Base-by-base conservation (phyloP, 2,329 filamentous ascomycete genomes). In the Cercospora berteroae region DNA sequence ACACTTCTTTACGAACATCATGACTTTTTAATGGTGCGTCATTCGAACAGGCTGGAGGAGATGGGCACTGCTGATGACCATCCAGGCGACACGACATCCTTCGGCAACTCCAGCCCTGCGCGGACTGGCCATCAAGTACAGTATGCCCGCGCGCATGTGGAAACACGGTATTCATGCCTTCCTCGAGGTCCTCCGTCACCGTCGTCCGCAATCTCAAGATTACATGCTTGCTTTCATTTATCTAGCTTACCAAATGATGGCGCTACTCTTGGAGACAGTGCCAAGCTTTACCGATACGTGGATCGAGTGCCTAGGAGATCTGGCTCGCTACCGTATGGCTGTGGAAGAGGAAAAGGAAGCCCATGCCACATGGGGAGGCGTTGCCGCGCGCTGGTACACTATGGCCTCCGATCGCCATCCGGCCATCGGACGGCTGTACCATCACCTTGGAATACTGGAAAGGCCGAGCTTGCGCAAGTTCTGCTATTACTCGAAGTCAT, bases 141-240 rank as follows among this genome's bases (percentile, higher is more conserved):
- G 89, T 0, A 97, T 98, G 92, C 94, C 94, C 0, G 93, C 92
- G 0, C 83, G 94, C 0, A 95, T 98, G 91, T 98, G 95, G 95
- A 85, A 92, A 0, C 92, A 96, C 73, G 94, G 92, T 0, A 97
- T 98, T 3, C 93, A 80, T 60, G 75, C 77, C 0, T 79, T 79
- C 65, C 67, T 80, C 18, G 78, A 80, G 67, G 73, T 79, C 0
- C 78, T 96, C 0, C 84, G 92, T 0, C 88, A 92, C 70, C 86
- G 89, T 2, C 81, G 97, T 0, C 94, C 94, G 0, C 84, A 84
- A 0, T 93, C 91, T 1, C 80, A 93, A 0, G 94, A 97, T 60
- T 91, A 96, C 64, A 97, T 98, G 93, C 81, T 97, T 0, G 88
- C 89, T 0, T 98, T 97, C 64, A 93, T 98, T 0, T 96, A 96